Evolutionary conservation across 2,329 filamentous ascomycete species (phyloP).

Genomic region (Botryotinia globosa): DNA sequence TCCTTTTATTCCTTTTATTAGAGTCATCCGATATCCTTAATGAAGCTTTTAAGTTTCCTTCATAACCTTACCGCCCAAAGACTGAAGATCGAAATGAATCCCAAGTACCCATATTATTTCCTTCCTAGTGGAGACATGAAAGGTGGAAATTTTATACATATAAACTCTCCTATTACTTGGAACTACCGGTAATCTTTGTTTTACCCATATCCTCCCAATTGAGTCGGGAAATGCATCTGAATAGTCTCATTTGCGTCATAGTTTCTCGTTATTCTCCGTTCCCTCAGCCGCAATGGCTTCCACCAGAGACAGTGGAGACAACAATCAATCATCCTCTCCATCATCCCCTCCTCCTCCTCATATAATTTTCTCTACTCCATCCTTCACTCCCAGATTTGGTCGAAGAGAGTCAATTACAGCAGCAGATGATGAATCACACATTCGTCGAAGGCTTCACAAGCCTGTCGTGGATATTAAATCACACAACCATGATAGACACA

Average conservation of each 20-base stretch:
- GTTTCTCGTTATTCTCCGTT: neutral
- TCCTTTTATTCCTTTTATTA: neutral
- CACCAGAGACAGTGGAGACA: slow-evolving; percentile 22
- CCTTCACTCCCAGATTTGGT: slow-evolving; percentile 16
- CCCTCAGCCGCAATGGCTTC: slow-evolving; percentile 25
- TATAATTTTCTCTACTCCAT: slow-evolving; percentile 23
- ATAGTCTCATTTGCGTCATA: slow-evolving; percentile 16
- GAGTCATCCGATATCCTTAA: neutral
- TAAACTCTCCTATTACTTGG: neutral
- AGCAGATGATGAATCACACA: slow-evolving; percentile 21
- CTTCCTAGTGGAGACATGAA: slow-evolving; percentile 5
- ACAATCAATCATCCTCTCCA: slow-evolving; percentile 2
- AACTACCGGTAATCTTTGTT: neutral
- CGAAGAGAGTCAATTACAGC: slow-evolving; percentile 12
- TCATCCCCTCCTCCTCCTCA: slow-evolving; percentile 26
- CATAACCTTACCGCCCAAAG: neutral
- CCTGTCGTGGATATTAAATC: slow-evolving; percentile 10
- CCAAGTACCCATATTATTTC: slow-evolving; percentile 9
- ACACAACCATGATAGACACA: slow-evolving; percentile 29
- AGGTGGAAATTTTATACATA: neutral
- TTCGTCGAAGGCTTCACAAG: slow-evolving; percentile 26
- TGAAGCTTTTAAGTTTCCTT: neutral
- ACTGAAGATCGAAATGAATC: neutral
- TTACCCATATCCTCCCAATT: neutral
- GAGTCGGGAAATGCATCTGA: neutral